These are phyloP conservation scores for Parietaria judaica DNA, from an alignment of 306 rosid species.

Conservation along the genomic window DNA sequence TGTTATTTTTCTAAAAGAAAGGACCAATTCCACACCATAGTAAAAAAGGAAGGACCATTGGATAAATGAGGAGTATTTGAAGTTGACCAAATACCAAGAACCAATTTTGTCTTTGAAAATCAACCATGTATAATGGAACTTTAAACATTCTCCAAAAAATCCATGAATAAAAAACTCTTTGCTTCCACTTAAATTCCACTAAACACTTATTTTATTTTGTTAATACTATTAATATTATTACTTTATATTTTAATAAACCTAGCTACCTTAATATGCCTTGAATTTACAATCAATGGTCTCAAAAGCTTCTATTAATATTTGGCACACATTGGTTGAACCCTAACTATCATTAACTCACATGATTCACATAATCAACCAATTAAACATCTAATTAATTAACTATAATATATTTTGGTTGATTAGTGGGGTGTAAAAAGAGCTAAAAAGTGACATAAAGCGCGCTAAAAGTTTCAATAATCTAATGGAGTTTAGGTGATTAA, in stretches of 20 bases:
- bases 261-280: neutral
- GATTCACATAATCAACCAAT: slow-evolving; percentile 23
- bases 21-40: no score
- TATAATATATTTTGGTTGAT: slow-evolving; percentile 9
- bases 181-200: slow-evolving; percentile 20
- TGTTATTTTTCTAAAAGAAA: no score
- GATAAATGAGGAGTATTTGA: slow-evolving; percentile 1
- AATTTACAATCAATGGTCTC: neutral
- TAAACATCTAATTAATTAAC: neutral
- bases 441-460: neutral
- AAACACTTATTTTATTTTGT: slow-evolving; percentile 1
- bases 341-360: slow-evolving; percentile 28
- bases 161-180: slow-evolving; percentile 1
- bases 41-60: neutral
- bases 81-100: slow-evolving; percentile 9
- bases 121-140: neutral
- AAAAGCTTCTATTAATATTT: neutral
- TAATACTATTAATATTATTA: neutral
- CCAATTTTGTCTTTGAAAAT: neutral
- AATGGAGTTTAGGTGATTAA: slow-evolving; percentile 2
- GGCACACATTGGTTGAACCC: slow-evolving; percentile 13
- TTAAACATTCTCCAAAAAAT: slow-evolving; percentile 4
- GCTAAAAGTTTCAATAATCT: slow-evolving; percentile 3
- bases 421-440: slow-evolving; percentile 6
- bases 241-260: neutral